Evolutionary conservation across 225 moss, liverwort and hornwort species (phyloP).

Genomic region (Thuidium tamariscinum): DNA sequence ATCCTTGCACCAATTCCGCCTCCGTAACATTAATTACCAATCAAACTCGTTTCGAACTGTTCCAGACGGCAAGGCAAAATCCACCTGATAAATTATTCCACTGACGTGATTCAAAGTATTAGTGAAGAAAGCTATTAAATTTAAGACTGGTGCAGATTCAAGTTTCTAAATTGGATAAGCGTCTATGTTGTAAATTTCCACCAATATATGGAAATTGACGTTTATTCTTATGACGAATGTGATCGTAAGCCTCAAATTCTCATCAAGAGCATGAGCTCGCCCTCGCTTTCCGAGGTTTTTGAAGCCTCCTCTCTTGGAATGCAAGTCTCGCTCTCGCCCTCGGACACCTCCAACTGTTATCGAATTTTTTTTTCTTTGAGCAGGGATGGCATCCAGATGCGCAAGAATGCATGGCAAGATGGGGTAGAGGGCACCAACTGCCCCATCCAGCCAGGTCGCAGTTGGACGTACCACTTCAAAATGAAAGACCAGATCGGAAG

Average conservation of each 20-base stretch:
- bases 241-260: neutral
- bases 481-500: slow-evolving; percentile 51
- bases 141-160: neutral
- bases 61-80: neutral
- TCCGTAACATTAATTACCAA: neutral
- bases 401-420: slow-evolving; percentile 51
- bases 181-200: neutral
- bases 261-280: neutral
- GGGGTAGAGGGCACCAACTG: slow-evolving; percentile 48
- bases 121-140: neutral
- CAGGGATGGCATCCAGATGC: slow-evolving; percentile 41
- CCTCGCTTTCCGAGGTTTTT: neutral
- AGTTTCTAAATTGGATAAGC: neutral
- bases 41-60: neutral
- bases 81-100: too few relatives aligned
- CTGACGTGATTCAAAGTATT: neutral
- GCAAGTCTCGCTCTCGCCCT: neutral
- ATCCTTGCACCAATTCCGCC: neutral
- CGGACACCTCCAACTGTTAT: neutral
- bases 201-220: neutral
- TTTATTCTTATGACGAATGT: neutral
- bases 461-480: slow-evolving; percentile 36
- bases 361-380: neutral
- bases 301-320: neutral
- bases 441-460: slow-evolving; percentile 27